Evolutionary conservation across 1,284 basidiomycete species (phyloP).

Genomic region (Lentinula novae-zelandiae): DNA sequence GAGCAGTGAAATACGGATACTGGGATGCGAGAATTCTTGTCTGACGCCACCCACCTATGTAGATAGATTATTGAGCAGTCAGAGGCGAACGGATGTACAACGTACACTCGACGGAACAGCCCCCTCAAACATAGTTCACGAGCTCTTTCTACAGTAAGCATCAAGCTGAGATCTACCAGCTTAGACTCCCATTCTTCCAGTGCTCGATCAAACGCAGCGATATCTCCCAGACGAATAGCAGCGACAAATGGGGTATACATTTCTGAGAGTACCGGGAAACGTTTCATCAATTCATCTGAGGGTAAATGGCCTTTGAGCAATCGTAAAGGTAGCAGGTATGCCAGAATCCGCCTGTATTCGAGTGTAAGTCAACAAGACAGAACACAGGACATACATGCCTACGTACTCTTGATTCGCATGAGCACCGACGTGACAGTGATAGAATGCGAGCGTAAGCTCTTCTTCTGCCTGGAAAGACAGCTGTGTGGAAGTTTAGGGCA

Average conservation of each 20-base stretch:
- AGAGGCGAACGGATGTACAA: slow-evolving; percentile 16
- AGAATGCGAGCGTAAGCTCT: slow-evolving; percentile 80
- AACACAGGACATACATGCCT: background rate
- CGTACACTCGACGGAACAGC: slow-evolving; percentile 84
- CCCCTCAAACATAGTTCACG: slow-evolving; percentile 84
- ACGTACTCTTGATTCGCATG: slow-evolving; percentile 79
- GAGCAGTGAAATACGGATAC: slow-evolving; percentile 76
- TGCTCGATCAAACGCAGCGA: slow-evolving; percentile 77
- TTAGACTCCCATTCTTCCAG: slow-evolving; percentile 65
- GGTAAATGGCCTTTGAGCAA: slow-evolving; percentile 86
- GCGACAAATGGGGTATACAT: slow-evolving; percentile 79
- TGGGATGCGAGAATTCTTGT: slow-evolving; percentile 72
- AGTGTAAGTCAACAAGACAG: background rate
- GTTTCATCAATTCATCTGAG: slow-evolving; percentile 58
- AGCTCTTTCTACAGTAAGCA: slow-evolving; percentile 84
- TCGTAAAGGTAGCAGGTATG: slow-evolving; percentile 86
- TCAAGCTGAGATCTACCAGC: slow-evolving; percentile 81
- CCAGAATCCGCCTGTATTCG: slow-evolving; percentile 72
- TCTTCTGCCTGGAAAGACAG: slow-evolving; percentile 59
- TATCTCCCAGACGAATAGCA: slow-evolving; percentile 76
- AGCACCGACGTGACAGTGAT: slow-evolving; percentile 69
- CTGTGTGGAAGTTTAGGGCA: background rate
- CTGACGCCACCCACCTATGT: slow-evolving; percentile 72
- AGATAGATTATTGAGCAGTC: background rate
- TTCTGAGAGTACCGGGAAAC: slow-evolving; percentile 69